Evolutionary conservation across 768 basidiomycete genomes (phyloP).

Genomic region (Boletales sp.): DNA sequence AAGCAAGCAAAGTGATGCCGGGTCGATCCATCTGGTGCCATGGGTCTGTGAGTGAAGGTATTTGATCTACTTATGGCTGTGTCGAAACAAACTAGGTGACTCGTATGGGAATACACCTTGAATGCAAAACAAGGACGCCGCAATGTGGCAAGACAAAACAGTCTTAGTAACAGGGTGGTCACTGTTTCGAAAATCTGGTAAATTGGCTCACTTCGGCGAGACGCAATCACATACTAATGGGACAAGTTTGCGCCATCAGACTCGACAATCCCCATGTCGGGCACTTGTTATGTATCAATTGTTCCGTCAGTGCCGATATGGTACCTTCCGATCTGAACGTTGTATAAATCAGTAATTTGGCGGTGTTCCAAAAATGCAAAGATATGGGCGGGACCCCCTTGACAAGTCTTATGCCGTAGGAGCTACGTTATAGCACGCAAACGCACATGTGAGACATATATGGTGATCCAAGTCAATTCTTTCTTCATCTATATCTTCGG

Average conservation of each 20-base stretch:
- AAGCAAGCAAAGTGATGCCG: constrained; percentile 5
- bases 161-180: neutral
- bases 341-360: constrained; percentile 7
- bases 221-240: constrained; percentile 2
- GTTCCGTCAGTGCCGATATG: neutral
- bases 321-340: neutral
- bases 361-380: neutral
- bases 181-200: neutral
- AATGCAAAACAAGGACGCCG: neutral
- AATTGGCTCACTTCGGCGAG: constrained; percentile 1
- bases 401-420: neutral
- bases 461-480: neutral
- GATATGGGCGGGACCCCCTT: no score
- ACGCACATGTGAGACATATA: neutral
- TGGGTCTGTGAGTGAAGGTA: neutral
- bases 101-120: neutral
- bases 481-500: neutral
- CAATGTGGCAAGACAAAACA: neutral
- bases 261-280: neutral
- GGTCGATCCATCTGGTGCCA: constrained; percentile 1
- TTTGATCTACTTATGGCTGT: no score
- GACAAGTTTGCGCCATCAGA: constrained; percentile 8
- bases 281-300: neutral
- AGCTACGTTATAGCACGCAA: neutral
- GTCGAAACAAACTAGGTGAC: no score